Evolutionary conservation across 2,329 filamentous ascomycete genomes (phyloP).

Genomic region (Calonectria multiphialidica): DNA sequence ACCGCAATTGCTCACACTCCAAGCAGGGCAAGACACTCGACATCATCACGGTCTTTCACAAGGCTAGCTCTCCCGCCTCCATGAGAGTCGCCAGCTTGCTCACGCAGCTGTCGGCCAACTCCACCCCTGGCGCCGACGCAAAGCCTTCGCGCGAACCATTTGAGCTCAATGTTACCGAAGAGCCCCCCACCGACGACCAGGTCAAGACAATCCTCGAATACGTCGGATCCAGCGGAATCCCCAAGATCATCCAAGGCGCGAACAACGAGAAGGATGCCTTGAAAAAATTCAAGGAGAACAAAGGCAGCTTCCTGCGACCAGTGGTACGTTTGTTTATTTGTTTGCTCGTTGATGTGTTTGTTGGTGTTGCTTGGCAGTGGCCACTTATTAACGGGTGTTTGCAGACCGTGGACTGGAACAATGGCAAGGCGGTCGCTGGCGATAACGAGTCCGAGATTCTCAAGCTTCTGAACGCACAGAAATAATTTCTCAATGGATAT

Average conservation of each 20-base stretch:
- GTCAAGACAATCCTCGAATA: conserved; percentile 88
- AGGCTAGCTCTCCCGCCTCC: conserved; percentile 79
- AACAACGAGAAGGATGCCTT: conserved; percentile 81
- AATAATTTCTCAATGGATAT: conserved; percentile 39
- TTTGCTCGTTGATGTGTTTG: background rate
- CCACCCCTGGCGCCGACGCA: conserved; percentile 72
- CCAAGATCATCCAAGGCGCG: conserved; percentile 78
- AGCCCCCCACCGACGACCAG: conserved; percentile 84
- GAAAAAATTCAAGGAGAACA: conserved; percentile 79
- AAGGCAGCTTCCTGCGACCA: conserved; percentile 78
- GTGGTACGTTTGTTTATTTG: conserved; percentile 67
- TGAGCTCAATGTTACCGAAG: conserved; percentile 87
- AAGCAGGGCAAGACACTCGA: conserved; percentile 82
- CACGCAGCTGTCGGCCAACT: conserved; percentile 82
- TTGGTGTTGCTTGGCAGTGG: background rate
- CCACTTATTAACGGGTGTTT: conserved; percentile 2
- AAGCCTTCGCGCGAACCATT: conserved; percentile 74
- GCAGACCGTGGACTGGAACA: conserved; percentile 89
- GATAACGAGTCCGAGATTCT: conserved; percentile 91
- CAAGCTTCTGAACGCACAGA: conserved; percentile 76
- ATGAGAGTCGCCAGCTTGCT: conserved; percentile 80
- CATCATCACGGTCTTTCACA: conserved; percentile 97
- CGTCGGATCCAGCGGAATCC: conserved; percentile 72
- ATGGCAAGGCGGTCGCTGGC: conserved; percentile 83
- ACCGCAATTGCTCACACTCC: conserved; percentile 31